Conservation (phyloP, 2,329 filamentous ascomycete species). For the Pseudogymnoascus sp. region DNA sequence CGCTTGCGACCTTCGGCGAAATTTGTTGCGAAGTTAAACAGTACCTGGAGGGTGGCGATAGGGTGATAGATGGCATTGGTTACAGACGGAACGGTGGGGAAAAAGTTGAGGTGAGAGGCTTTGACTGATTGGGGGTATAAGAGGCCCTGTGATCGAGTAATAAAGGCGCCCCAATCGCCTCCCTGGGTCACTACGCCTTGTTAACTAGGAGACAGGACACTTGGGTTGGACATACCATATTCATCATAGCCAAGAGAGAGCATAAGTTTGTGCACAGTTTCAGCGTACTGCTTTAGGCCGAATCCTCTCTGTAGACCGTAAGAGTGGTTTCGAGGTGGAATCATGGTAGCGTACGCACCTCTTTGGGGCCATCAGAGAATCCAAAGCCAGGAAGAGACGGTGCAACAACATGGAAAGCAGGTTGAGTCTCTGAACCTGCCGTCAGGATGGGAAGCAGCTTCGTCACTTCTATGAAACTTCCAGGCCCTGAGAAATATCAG, state of each 20-base stretch:
- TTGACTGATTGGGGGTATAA: constrained; percentile 48
- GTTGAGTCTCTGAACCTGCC: constrained; percentile 27
- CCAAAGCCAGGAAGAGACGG: constrained; percentile 48
- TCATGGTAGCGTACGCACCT: constrained; percentile 12
- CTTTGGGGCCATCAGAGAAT: constrained; percentile 32
- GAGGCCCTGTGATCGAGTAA: constrained; percentile 52
- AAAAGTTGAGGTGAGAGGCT: constrained; percentile 41
- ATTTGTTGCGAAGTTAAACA: constrained; percentile 5
- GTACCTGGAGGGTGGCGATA: neutral
- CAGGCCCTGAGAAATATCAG: constrained; percentile 39
- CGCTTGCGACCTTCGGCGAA: neutral
- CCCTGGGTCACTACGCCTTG: constrained; percentile 42
- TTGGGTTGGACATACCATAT: constrained; percentile 32
- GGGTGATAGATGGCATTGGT: constrained; percentile 6
- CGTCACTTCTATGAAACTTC: constrained; percentile 55
- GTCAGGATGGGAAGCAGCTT: constrained; percentile 45
- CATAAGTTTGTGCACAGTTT: constrained; percentile 62
- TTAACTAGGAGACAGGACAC: neutral
- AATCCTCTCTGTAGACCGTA: constrained; percentile 43
- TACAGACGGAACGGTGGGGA: neutral
- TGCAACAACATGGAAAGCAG: constrained; percentile 46
- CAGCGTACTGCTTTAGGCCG: constrained; percentile 50
- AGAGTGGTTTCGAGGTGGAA: neutral
- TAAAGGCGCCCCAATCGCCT: constrained; percentile 63
- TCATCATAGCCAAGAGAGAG: constrained; percentile 53